Evolutionary conservation across 2,329 filamentous ascomycete species (phyloP).

Genomic region (Diplodia mutila): DNA sequence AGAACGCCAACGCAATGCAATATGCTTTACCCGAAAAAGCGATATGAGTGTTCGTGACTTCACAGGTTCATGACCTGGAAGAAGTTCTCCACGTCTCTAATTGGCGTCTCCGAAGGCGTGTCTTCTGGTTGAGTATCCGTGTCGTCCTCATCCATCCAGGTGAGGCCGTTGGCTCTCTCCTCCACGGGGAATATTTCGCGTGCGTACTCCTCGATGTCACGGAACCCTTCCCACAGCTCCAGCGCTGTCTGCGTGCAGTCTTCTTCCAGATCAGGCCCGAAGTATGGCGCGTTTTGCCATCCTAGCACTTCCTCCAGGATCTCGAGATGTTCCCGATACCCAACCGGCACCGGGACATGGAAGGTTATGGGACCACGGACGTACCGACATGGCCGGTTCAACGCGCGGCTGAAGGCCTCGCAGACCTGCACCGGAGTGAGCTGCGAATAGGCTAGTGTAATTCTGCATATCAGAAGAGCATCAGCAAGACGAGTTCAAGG

Average conservation of each 20-base stretch:
- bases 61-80: conserved; percentile 27
- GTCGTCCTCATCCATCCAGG: conserved; percentile 76
- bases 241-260: conserved; percentile 73
- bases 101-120: conserved; percentile 13
- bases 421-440: conserved; percentile 84
- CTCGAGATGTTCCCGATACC: conserved; percentile 86
- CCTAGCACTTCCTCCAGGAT: conserved; percentile 64
- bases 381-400: conserved; percentile 79
- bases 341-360: conserved; percentile 81
- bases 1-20: conserved; percentile 27
- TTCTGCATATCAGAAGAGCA: conserved; percentile 52
- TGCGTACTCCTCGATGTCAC: conserved; percentile 92
- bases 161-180: conserved; percentile 89
- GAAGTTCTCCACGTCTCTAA: conserved; percentile 24
- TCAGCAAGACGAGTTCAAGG: conserved; percentile 8
- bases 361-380: conserved; percentile 78
- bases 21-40: conserved; percentile 9
- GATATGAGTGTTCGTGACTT: neutral
- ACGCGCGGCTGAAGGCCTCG: conserved; percentile 74
- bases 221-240: conserved; percentile 86
- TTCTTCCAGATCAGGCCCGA: conserved; percentile 62
- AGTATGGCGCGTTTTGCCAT: conserved; percentile 63
- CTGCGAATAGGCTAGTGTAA: conserved; percentile 89
- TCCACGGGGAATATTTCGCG: conserved; percentile 92
- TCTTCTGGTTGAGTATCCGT: conserved; percentile 24